Evolutionary conservation across 2,329 filamentous ascomycete species (phyloP).

Genomic region (Fusarium paranaense): DNA sequence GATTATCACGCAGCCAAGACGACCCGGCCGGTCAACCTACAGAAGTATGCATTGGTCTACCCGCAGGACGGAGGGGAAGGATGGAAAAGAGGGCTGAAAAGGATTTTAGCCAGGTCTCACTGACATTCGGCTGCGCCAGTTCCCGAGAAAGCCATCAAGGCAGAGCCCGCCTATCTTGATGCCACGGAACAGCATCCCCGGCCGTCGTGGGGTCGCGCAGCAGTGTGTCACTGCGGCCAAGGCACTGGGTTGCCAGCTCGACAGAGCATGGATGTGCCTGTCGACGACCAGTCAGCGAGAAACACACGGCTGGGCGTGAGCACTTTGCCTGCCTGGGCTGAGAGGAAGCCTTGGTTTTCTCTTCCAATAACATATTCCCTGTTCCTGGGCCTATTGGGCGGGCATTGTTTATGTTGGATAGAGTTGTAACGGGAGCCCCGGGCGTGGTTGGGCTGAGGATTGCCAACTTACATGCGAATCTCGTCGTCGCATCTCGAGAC

Average conservation of each 20-base stretch:
- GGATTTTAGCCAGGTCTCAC: constrained; percentile 8
- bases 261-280: not conserved
- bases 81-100: constrained; percentile 6
- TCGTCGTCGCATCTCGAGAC: constrained; percentile 1
- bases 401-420: not conserved
- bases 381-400: constrained; percentile 20
- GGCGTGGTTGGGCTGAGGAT: constrained; percentile 7
- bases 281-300: constrained; percentile 34
- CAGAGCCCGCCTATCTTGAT: not conserved
- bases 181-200: constrained; percentile 30
- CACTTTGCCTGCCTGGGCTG: constrained; percentile 21
- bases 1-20: constrained; percentile 16
- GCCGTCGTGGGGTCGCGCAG: constrained; percentile 28
- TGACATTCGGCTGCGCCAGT: constrained; percentile 18
- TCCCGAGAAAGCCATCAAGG: constrained; percentile 13
- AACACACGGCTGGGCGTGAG: constrained; percentile 43
- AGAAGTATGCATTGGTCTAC: constrained; percentile 2
- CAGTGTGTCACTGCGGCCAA: constrained; percentile 35
- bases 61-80: constrained; percentile 1
- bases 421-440: not conserved
- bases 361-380: constrained; percentile 19
- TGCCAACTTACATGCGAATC: constrained; percentile 1
- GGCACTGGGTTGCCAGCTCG: constrained; percentile 18
- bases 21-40: constrained; percentile 3
- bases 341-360: constrained; percentile 7